A percentile compares a stretch with the other conserved stretches of the same genome.
Evolutionary conservation across 2,329 filamentous ascomycete genomes (phyloP).

Genomic region (Penicillium hordei): DNA sequence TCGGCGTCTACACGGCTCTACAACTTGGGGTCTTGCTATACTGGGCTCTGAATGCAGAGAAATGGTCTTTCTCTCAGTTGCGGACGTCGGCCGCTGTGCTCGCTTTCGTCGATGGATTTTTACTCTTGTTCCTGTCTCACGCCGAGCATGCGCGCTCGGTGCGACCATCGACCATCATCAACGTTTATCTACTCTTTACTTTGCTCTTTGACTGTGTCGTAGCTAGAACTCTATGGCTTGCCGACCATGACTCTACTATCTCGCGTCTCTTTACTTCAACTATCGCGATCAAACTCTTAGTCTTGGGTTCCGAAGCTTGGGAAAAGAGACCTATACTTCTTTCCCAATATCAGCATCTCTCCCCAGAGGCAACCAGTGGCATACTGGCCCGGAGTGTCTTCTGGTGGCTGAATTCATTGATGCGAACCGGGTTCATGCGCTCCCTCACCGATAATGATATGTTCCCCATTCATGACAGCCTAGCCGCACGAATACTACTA

Average conservation of each 20-base stretch:
- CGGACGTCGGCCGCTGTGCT: not conserved
- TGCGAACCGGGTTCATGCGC: not conserved
- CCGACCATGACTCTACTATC: not conserved
- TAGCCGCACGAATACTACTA: not conserved
- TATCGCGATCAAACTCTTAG: not conserved
- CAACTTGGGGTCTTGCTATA: not conserved
- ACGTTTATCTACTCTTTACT: not conserved
- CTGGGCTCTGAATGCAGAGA: not conserved
- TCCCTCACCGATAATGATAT: not conserved
- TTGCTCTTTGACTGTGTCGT: not conserved
- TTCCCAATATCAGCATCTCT: not conserved
- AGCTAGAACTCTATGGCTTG: not conserved
- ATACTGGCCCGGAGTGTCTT: not conserved
- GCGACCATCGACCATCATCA: not conserved
- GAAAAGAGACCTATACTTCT: not conserved
- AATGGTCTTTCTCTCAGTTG: not conserved
- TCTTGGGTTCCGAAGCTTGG: not conserved
- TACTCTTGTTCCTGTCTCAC: not conserved
- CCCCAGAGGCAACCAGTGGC: not conserved
- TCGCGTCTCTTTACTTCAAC: not conserved
- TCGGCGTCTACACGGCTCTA: not conserved
- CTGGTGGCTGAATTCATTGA: not conserved
- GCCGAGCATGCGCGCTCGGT: not conserved
- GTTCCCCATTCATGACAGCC: not conserved
- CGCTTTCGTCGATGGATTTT: not conserved